phyloP scores from a whole-genome alignment of 2,329 filamentous ascomycete species.

The Xylaria sp. region DNA sequence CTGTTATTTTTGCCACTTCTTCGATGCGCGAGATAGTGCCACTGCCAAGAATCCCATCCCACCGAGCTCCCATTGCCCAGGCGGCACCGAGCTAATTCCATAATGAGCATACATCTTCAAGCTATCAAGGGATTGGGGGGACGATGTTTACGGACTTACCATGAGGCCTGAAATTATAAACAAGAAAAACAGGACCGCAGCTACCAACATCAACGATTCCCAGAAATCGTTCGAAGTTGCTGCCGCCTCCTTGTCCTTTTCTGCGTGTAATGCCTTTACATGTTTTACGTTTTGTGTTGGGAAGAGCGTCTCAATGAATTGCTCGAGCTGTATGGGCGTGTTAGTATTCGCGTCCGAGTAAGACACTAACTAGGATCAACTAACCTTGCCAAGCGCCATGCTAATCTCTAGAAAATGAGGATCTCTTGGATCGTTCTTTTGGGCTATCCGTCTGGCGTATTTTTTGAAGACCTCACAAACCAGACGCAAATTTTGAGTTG shows the following conservation, averaged over 20 bases:
- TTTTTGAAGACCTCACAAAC: slow-evolving; percentile 82
- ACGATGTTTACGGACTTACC: slow-evolving; percentile 61
- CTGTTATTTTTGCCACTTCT: slow-evolving; percentile 30
- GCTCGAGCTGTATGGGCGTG: slow-evolving; percentile 70
- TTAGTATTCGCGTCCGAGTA: slow-evolving; percentile 6
- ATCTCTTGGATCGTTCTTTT: slow-evolving; percentile 92
- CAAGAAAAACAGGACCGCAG: slow-evolving; percentile 71
- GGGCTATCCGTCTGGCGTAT: slow-evolving; percentile 81
- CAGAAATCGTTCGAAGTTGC: slow-evolving; percentile 55
- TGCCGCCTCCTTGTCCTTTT: slow-evolving; percentile 51
- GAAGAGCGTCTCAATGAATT: slow-evolving; percentile 94
- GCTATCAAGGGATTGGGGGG: not conserved
- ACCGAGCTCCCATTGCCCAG: slow-evolving; percentile 80
- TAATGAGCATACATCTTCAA: slow-evolving; percentile 22
- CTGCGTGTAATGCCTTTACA: slow-evolving; percentile 49
- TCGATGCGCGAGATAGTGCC: slow-evolving; percentile 48
- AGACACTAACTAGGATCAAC: slow-evolving; percentile 15
- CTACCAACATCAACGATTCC: slow-evolving; percentile 69
- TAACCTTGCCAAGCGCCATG: slow-evolving; percentile 82
- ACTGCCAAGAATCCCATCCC: slow-evolving; percentile 69
- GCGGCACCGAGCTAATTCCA: slow-evolving; percentile 71
- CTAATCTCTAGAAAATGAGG: slow-evolving; percentile 93
- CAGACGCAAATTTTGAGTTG: slow-evolving; percentile 84
- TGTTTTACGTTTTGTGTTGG: slow-evolving; percentile 77
- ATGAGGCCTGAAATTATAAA: slow-evolving; percentile 74